Base-by-base conservation (phyloP, 1,284 basidiomycete genomes). In the Singerocomus rubriflavus region DNA sequence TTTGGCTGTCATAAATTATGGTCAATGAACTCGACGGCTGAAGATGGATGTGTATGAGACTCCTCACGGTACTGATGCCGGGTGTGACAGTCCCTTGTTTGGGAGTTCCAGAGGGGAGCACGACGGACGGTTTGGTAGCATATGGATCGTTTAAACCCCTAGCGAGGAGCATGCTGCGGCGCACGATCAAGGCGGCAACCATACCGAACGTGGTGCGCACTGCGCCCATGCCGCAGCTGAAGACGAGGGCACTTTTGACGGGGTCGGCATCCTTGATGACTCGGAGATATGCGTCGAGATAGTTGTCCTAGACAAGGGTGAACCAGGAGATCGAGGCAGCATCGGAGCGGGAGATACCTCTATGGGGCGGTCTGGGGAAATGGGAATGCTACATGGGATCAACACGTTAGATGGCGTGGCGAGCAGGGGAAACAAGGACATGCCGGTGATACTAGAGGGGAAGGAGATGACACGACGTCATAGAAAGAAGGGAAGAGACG, bases 201-300 rank as follows among this genome's bases (percentile, higher is more conserved):
- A 99, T 99, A 6, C 93, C 96, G 67, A 98, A 98, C 0, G 96
- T 98, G 3, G 96, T 97, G 36, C 97, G 83, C 0, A 97, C 94
- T 3, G 93, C 92, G 38, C 97, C 97, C 81, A 97, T 95, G 36
- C 97, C 96, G 67, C 97, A 98, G 51, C 93, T 96, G 69, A 99
- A 98, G 3, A 99, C 91, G 14, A 99, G 76, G 0, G 89, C 86
- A 0, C 92, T 93, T 17, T 76, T 78, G 8, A 84, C 72, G 0
- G 96, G 94, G 58, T 97, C 91, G 0, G 89, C 84, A 35, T 82
- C 73, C 60, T 85, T 84, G 62, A 99, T 87, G 42, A 95, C 84
- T 12, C 81, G 80, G 16, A 96, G 78, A 69, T 98, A 97, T 1
- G 92, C 90, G 69, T 99, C 97, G 13, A 98, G 82, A 66, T 97